Conservation (phyloP, 2,329 filamentous ascomycete species). For the Nemania sp. region DNA sequence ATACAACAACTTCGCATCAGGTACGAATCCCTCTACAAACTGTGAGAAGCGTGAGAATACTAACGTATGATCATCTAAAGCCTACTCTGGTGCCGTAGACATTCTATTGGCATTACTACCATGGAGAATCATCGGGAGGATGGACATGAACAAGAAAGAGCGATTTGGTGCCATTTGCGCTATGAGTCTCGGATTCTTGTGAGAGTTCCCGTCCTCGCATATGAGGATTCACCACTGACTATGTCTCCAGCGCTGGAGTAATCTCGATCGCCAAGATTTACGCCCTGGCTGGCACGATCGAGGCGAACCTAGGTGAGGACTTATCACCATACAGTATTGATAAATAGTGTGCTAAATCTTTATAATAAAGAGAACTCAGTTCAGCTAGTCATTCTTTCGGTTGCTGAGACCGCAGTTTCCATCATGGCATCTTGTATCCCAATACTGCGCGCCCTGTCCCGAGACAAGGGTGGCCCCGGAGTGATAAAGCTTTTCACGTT, state of each 20-base stretch:
- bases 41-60: too few relatives aligned
- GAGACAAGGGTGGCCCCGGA: slow-evolving; percentile 19
- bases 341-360: background rate
- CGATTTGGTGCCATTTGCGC: slow-evolving; percentile 47
- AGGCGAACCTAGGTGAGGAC: slow-evolving; percentile 23
- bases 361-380: slow-evolving; percentile 11
- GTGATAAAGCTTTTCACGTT: slow-evolving; percentile 20
- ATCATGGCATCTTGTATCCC: slow-evolving; percentile 42
- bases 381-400: slow-evolving; percentile 25
- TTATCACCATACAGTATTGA: background rate
- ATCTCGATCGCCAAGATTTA: slow-evolving; percentile 41
- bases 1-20: slow-evolving; percentile 42
- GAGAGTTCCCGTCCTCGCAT: slow-evolving; percentile 17
- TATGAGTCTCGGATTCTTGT: slow-evolving; percentile 52
- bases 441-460: slow-evolving; percentile 36
- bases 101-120: slow-evolving; percentile 47
- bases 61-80: slow-evolving; percentile 14
- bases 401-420: slow-evolving; percentile 38
- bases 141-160: slow-evolving; percentile 47
- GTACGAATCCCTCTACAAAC: slow-evolving; percentile 24
- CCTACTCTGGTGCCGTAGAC: slow-evolving; percentile 46
- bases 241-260: slow-evolving; percentile 37
- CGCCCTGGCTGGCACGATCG: slow-evolving; percentile 27
- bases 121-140: slow-evolving; percentile 47
- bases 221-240: background rate